Base-by-base conservation (phyloP, 805 yeast species). In the Kodamaea nitidulidarum region DNA sequence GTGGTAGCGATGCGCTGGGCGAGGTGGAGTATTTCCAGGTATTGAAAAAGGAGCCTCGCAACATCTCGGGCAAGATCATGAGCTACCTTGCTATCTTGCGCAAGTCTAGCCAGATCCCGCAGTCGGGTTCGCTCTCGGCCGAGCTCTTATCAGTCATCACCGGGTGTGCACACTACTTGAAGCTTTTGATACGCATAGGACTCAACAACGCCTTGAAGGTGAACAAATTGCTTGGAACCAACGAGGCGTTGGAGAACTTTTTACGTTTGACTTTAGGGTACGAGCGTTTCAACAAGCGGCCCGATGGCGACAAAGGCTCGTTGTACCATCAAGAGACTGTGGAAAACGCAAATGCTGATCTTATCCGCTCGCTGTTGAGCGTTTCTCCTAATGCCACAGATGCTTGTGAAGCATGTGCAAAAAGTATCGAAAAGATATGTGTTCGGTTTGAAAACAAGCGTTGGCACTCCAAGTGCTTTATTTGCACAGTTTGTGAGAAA, bases 131-230 rank as follows among this genome's bases (percentile, higher is more conserved):
- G 32, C 63, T 75, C 29, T 77, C 88, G 0, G 81, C 84, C 3
- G 82, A 80, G 39, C 56, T 91, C 28, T 71, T 93, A 48, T 78
- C 91, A 0, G 78, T 90, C 8, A 90, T 90, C 4, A 87, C 96
- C 1, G 88, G 95, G 0, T 67, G 91, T 50, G 97, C 98, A 0
- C 98, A 93, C 57, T 91, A 88, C 60, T 69, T 93, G 51, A 93
- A 93, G 58, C 70, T 91, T 5, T 66, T 93, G 15, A 84, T 91
- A 4, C 70, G 97, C 46, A 78, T 79, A 52, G 93, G 96, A 0
- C 71, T 93, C 30, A 75, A 79, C 42, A 79, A 80, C 48, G 86
- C 96, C 0, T 66, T 93, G n/a, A 80, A 75, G 40, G 67, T 74
- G 40, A 84, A 85, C 57, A 76, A 75, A 48, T 51, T 70, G 3